Percentiles rank a stretch among this genome's conserved stretches.
phyloP scores from a whole-genome alignment of 2,329 filamentous ascomycete species.

The Penicillium frequentans region DNA sequence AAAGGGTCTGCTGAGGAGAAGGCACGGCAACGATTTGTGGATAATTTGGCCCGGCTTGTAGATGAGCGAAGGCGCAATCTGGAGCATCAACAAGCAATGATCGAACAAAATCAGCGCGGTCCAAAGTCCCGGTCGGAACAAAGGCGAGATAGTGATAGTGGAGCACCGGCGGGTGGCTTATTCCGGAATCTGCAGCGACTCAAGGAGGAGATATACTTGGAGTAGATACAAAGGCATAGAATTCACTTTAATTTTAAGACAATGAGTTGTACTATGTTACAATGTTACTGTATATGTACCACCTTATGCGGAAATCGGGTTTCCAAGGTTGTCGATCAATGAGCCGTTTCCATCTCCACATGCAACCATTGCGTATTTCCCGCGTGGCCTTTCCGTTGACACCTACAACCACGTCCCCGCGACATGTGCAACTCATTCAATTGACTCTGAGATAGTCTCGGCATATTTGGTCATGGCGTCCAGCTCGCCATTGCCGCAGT shows the following conservation, averaged over 20 bases:
- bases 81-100: slow-evolving; percentile 36
- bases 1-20: slow-evolving; percentile 95
- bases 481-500: slow-evolving; percentile 24
- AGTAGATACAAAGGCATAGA: slow-evolving; percentile 28
- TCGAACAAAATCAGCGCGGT: slow-evolving; percentile 22
- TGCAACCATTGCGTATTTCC: slow-evolving; percentile 18
- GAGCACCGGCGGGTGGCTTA: slow-evolving; percentile 50
- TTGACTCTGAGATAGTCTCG: background rate
- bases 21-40: slow-evolving; percentile 76
- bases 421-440: slow-evolving; percentile 9
- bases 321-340: slow-evolving; percentile 12
- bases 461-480: slow-evolving; percentile 24
- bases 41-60: slow-evolving; percentile 75
- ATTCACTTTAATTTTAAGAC: background rate
- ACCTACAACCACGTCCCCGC: slow-evolving; percentile 1
- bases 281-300: background rate
- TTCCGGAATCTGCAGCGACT: slow-evolving; percentile 54
- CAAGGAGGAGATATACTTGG: slow-evolving; percentile 55
- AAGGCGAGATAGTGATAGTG: slow-evolving; percentile 31
- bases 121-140: slow-evolving; percentile 26
- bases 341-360: slow-evolving; percentile 11
- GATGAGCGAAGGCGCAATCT: slow-evolving; percentile 65
- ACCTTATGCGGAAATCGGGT: slow-evolving; percentile 4
- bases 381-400: slow-evolving; percentile 16
- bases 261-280: background rate